phyloP scores from a whole-genome alignment of 1,284 basidiomycete genomes.

The Leccinum colubrinum region DNA sequence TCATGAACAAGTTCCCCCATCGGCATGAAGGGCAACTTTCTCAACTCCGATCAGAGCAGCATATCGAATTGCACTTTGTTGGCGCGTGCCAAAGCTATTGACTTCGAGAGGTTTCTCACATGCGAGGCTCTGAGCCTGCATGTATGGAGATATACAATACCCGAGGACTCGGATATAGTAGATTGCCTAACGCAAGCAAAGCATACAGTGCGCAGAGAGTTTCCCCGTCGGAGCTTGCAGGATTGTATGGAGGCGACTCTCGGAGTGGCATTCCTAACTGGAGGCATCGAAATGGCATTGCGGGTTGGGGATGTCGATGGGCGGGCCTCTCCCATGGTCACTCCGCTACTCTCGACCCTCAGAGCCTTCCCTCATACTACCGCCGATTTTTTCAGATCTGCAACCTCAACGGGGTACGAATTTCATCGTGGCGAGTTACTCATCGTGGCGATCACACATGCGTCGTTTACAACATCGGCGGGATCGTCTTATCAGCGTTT shows the following conservation, averaged over 20 bases:
- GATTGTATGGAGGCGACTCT: slow-evolving; percentile 84
- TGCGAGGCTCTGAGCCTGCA: slow-evolving; percentile 54
- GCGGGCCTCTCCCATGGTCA: slow-evolving; percentile 62
- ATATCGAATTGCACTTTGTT: slow-evolving; percentile 72
- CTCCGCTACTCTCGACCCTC: slow-evolving; percentile 44
- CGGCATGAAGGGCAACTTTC: slow-evolving; percentile 82
- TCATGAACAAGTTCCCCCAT: slow-evolving; percentile 71
- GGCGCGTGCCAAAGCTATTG: slow-evolving; percentile 59
- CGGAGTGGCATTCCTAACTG: slow-evolving; percentile 69
- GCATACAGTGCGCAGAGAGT: slow-evolving; percentile 34
- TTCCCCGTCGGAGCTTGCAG: slow-evolving; percentile 70
- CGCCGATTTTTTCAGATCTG: slow-evolving; percentile 52
- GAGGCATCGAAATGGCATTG: slow-evolving; percentile 68
- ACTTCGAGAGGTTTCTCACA: slow-evolving; percentile 62
- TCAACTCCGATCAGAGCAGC: slow-evolving; percentile 53
- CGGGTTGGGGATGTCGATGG: slow-evolving; percentile 69
- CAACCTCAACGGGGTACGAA: slow-evolving; percentile 66
- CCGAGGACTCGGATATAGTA: slow-evolving; percentile 34
- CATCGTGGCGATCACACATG: slow-evolving; percentile 78
- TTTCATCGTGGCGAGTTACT: slow-evolving; percentile 65
- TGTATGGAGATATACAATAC: slow-evolving; percentile 57
- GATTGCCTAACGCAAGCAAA: slow-evolving; percentile 29
- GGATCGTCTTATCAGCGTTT: slow-evolving; percentile 76
- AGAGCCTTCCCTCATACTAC: slow-evolving; percentile 32
- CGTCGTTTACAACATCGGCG: slow-evolving; percentile 59